Base-by-base conservation (phyloP, 75 land plant species). In the Pinus taeda region DNA sequence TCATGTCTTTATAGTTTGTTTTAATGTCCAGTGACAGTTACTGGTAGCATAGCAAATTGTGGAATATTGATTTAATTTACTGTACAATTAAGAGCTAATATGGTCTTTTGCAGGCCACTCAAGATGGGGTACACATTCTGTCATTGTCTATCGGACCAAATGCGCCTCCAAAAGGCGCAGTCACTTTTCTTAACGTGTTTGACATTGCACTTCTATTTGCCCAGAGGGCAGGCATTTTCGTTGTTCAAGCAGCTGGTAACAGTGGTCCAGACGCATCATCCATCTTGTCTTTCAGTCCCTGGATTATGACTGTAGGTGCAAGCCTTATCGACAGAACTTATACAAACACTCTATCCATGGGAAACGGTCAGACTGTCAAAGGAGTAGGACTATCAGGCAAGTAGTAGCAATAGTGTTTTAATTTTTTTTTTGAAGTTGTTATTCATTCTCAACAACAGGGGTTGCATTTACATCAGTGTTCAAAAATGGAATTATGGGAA, bases 171-270 rank as follows among this genome's bases (percentile, higher is more conserved):
- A 81, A 77, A 63, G 89, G 82, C 18, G 71, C 78, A 6, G 12
- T 57, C 18, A 89, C 88, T 17, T 87, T 92, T 78, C 74, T 92
- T 62, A 81, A 76, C 67, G 77, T 87, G n/a, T 88, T 92, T 60
- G 98, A 95, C 45, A 77, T 92, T 1, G 75, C 84, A 21, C 86
- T 90, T 63, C 76, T 95, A 11, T 83, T 74, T 37, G 98, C 98
- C 5, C 65, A 85, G 49, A 80, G 83, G 63, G 90, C 93, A 15
- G 95, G 95, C 29, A 78, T 95, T 59, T 86, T 95, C 59, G 98
- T 94, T 22, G 95, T 86, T 0, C 98, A 95, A 70, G 95, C 95
- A 20, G 95, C 89, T 0, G 95, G 95, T 0, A 93, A 93, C 77
- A 62, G 64, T 18, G 95, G 98, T 3, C 95, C 98, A 1, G 85